Evolutionary conservation across 2,329 filamentous ascomycete species (phyloP).

Genomic region (Xylaria multiplex): DNA sequence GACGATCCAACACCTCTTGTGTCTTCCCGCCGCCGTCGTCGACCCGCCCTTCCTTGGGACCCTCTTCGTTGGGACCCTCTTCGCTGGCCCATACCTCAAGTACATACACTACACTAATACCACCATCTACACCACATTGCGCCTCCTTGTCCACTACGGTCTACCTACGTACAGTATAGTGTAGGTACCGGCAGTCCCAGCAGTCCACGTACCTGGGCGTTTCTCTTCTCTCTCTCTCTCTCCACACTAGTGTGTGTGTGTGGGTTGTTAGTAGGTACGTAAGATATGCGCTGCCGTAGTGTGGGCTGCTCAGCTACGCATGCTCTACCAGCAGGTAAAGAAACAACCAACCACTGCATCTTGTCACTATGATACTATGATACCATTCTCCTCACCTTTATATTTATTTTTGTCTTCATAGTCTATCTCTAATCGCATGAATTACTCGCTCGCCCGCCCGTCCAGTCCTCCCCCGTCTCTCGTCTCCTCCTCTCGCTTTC

Average conservation of each 20-base stretch:
- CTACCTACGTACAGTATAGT: too few species aligned
- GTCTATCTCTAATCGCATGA: constrained; percentile 9
- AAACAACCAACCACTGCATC: constrained; percentile 1
- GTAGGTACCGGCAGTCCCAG: neutral
- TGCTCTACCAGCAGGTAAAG: neutral
- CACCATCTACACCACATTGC: neutral
- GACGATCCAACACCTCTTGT: constrained; percentile 20
- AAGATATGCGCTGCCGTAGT: neutral
- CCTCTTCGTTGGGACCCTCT: too few species aligned
- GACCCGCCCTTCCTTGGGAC: neutral
- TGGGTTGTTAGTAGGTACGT: neutral
- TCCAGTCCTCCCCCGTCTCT: constrained; percentile 4
- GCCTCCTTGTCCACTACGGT: constrained; percentile 12
- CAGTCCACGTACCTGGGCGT: too few species aligned
- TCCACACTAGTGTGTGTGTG: too few species aligned
- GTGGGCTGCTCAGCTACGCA: too few species aligned
- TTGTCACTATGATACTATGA: constrained; percentile 19
- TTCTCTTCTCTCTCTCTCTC: too few species aligned
- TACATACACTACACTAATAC: too few species aligned
- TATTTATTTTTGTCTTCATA: neutral
- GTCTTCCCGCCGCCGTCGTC: constrained; percentile 13
- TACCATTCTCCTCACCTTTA: neutral
- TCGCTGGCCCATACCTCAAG: too few species aligned
- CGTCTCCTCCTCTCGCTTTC: constrained; percentile 8
- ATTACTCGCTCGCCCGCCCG: constrained; percentile 5